These are phyloP conservation scores for Paraglomus brasilianum DNA, from an alignment of 192 early-diverging fungal genomes.

Conservation along the genomic window DNA sequence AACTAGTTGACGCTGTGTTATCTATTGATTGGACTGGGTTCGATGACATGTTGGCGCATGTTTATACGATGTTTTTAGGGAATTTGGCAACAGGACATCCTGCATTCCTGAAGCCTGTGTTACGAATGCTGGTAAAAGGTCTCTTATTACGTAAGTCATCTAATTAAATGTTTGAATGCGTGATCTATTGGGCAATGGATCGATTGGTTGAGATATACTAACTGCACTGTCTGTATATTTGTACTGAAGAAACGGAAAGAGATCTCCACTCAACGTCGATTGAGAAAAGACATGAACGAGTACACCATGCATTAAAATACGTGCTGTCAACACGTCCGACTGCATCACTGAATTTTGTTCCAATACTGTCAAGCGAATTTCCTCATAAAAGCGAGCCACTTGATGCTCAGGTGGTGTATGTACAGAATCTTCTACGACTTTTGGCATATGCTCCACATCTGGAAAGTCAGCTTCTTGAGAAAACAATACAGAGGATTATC, in stretches of 20 bases:
- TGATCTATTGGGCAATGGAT: not conserved
- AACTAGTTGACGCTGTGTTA: constrained; percentile 61
- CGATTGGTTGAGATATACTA: not conserved
- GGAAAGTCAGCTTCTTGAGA: constrained; percentile 63
- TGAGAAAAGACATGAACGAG: constrained; percentile 45
- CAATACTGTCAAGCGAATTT: constrained; percentile 62
- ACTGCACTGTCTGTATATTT: not conserved
- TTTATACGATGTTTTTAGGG: constrained; percentile 63
- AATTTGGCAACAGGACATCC: constrained; percentile 78
- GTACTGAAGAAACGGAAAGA: not conserved
- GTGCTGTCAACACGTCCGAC: constrained; percentile 72
- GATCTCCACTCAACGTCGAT: not conserved
- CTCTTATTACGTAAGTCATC: constrained; percentile 51
- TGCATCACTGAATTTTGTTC: constrained; percentile 60
- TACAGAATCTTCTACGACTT: constrained; percentile 74
- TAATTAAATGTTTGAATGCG: not conserved
- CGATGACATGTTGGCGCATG: constrained; percentile 50
- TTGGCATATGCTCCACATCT: constrained; percentile 76
- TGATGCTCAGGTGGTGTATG: constrained; percentile 58
- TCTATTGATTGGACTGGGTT: constrained; percentile 57
- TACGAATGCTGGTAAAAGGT: constrained; percentile 54
- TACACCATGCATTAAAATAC: constrained; percentile 58
- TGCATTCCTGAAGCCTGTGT: constrained; percentile 59
- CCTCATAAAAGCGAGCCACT: constrained; percentile 70
- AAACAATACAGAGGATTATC: constrained; percentile 81